Evolutionary conservation across 2,329 filamentous ascomycete species (phyloP).

Genomic region (Esteya vermicola): DNA sequence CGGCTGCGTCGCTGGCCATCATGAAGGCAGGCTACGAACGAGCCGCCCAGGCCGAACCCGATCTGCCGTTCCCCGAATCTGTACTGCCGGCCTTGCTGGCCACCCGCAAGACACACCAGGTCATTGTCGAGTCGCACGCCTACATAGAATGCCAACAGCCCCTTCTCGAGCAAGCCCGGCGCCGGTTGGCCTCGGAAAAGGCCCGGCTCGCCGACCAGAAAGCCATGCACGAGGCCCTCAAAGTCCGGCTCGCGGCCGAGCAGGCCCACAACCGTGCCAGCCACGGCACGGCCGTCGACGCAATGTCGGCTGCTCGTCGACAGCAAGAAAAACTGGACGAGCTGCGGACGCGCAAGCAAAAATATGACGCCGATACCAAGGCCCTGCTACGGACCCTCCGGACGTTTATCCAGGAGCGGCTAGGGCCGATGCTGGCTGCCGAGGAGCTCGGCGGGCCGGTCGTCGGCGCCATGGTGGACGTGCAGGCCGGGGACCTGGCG

Average conservation of each 20-base stretch:
- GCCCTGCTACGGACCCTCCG: slow-evolving; percentile 50
- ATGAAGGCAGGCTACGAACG: slow-evolving; percentile 54
- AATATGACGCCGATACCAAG: slow-evolving; percentile 46
- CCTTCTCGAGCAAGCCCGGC: slow-evolving; percentile 27
- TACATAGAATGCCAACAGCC: slow-evolving; percentile 34
- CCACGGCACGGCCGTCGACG: slow-evolving; percentile 19
- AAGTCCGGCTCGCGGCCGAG: slow-evolving; percentile 44
- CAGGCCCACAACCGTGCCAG: slow-evolving; percentile 41
- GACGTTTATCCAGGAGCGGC: slow-evolving; percentile 53
- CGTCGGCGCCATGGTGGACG: slow-evolving; percentile 57
- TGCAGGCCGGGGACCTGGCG: slow-evolving; percentile 43
- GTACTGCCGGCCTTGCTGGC: slow-evolving; percentile 59
- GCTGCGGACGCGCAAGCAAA: slow-evolving; percentile 41
- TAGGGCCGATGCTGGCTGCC: slow-evolving; percentile 65
- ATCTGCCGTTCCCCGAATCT: slow-evolving; percentile 52
- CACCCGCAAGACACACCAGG: slow-evolving; percentile 49
- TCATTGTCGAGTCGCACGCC: slow-evolving; percentile 47
- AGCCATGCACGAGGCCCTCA: slow-evolving; percentile 36
- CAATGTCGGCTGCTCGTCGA: slow-evolving; percentile 43
- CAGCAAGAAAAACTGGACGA: slow-evolving; percentile 48
- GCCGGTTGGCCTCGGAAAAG: slow-evolving; percentile 35
- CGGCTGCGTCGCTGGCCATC: slow-evolving; percentile 24
- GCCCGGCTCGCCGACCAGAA: slow-evolving; percentile 38
- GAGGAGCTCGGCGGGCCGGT: slow-evolving; percentile 75
- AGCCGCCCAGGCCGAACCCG: slow-evolving; percentile 45